phyloP scores from a whole-genome alignment of 2,329 filamentous ascomycete species.

The Phyllosticta capitalensis region DNA sequence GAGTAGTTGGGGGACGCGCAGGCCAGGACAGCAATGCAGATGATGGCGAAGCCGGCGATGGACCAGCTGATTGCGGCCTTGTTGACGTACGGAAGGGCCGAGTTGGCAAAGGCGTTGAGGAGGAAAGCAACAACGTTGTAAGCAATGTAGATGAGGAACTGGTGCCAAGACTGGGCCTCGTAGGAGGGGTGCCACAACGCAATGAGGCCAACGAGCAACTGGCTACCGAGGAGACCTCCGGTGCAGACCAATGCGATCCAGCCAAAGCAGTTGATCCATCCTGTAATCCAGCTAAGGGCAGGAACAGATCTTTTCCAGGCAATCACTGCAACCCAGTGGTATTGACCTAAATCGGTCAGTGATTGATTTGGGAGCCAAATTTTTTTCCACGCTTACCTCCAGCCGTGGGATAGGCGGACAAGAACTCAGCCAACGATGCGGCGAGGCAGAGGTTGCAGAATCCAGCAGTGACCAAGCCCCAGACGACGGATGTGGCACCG shows the following conservation, averaged over 20 bases:
- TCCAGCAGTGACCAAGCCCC: slow-evolving; percentile 49
- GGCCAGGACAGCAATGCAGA: slow-evolving; percentile 59
- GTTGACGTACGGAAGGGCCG: slow-evolving; percentile 54
- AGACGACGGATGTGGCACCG: slow-evolving; percentile 61
- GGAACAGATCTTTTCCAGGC: slow-evolving; percentile 52
- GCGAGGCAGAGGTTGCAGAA: slow-evolving; percentile 63
- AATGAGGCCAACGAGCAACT: slow-evolving; percentile 57
- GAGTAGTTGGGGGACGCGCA: slow-evolving; percentile 58
- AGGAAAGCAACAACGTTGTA: slow-evolving; percentile 52
- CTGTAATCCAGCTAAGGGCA: slow-evolving; percentile 58
- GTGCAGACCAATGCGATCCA: slow-evolving; percentile 61
- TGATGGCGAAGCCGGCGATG: slow-evolving; percentile 57
- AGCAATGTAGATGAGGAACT: slow-evolving; percentile 62
- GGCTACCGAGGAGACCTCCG: slow-evolving; percentile 56
- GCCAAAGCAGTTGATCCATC: slow-evolving; percentile 64
- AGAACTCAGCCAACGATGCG: slow-evolving; percentile 60
- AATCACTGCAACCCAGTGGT: slow-evolving; percentile 63
- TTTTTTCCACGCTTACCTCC: slow-evolving; percentile 15
- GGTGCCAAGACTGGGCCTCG: slow-evolving; percentile 54
- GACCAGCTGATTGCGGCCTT: slow-evolving; percentile 64
- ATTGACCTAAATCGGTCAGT: slow-evolving; percentile 41
- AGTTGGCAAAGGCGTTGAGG: slow-evolving; percentile 57
- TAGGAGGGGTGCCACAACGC: slow-evolving; percentile 51
- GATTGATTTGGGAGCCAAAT: neutral
- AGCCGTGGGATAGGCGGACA: slow-evolving; percentile 52